A percentile compares a stretch with the other conserved stretches of the same genome.
These are phyloP conservation scores for Cryptococcus depauperatus DNA, from an alignment of 1,284 basidiomycete genomes.

Conservation along the genomic window DNA sequence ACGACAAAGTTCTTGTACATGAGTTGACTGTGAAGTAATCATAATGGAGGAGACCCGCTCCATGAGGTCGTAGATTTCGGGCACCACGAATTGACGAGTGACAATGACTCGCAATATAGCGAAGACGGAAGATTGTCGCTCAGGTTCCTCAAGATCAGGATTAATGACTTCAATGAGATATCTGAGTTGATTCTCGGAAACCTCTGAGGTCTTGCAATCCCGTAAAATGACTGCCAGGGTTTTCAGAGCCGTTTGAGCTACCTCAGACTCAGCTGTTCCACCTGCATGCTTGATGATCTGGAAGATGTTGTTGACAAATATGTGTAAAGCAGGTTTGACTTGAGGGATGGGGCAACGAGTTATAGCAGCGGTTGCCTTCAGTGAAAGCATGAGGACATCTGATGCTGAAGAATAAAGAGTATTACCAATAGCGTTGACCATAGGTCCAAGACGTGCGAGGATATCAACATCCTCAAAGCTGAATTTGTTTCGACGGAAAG, in stretches of 20 bases:
- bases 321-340: conserved; percentile 67
- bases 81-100: conserved; percentile 80
- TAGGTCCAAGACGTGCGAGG: conserved; percentile 71
- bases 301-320: conserved; percentile 79
- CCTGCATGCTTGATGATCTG: conserved; percentile 76
- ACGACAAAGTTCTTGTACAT: conserved; percentile 86
- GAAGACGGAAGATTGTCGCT: conserved; percentile 81
- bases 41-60: conserved; percentile 87
- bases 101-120: conserved; percentile 87
- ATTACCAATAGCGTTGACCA: conserved; percentile 83
- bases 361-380: conserved; percentile 75
- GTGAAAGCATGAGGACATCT: conserved; percentile 66
- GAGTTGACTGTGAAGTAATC: conserved; percentile 84
- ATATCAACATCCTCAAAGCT: conserved; percentile 67
- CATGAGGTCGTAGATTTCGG: conserved; percentile 97
- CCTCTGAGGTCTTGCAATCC: conserved; percentile 66
- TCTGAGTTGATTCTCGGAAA: conserved; percentile 82
- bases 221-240: conserved; percentile 78
- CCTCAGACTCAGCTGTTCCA: conserved; percentile 73
- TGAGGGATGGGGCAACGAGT: conserved; percentile 75
- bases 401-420: conserved; percentile 79
- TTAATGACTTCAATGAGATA: conserved; percentile 76
- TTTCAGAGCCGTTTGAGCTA: conserved; percentile 81
- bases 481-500: conserved; percentile 75
- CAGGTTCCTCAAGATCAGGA: conserved; percentile 89